Evolutionary conservation across 106 monocot genomes (phyloP).

Genomic region (Platanthera guangdongensis): DNA sequence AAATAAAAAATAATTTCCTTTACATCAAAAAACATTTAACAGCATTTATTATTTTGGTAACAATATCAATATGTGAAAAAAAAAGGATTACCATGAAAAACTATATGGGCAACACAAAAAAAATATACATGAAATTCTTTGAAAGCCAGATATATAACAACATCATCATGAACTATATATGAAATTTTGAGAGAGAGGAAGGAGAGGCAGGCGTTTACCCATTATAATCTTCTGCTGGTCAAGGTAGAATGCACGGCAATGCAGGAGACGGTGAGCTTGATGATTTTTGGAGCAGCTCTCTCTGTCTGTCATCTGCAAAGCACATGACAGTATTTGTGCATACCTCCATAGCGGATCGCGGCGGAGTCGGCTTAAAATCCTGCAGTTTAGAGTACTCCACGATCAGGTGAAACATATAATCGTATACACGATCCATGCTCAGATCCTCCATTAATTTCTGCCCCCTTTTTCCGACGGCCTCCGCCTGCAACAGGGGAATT

Average conservation of each 20-base stretch:
- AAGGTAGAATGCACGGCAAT: slow-evolving; percentile 19
- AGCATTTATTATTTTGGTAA: no score
- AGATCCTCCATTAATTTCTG: slow-evolving; percentile 46
- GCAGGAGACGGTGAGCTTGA: slow-evolving; percentile 16
- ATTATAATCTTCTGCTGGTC: background rate
- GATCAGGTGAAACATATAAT: slow-evolving; percentile 59
- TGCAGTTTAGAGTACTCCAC: slow-evolving; percentile 50
- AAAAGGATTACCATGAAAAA: no score
- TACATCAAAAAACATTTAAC: no score
- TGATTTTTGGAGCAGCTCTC: slow-evolving; percentile 38
- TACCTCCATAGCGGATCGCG: slow-evolving; percentile 36
- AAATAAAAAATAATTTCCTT: no score
- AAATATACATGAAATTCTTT: no score
- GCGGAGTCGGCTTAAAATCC: slow-evolving; percentile 39
- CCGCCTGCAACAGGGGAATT: slow-evolving; percentile 21
- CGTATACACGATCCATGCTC: slow-evolving; percentile 53
- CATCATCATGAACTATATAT: no score
- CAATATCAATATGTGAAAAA: no score
- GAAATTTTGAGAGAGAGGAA: no score
- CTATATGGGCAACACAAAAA: no score
- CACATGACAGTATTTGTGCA: slow-evolving; percentile 40
- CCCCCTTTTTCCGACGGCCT: slow-evolving; percentile 33
- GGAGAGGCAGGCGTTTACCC: background rate
- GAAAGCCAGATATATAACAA: no score
- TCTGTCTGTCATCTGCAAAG: slow-evolving; percentile 36